phyloP scores from a whole-genome alignment of 345 rosid genomes.

The Dimocarpus longan region DNA sequence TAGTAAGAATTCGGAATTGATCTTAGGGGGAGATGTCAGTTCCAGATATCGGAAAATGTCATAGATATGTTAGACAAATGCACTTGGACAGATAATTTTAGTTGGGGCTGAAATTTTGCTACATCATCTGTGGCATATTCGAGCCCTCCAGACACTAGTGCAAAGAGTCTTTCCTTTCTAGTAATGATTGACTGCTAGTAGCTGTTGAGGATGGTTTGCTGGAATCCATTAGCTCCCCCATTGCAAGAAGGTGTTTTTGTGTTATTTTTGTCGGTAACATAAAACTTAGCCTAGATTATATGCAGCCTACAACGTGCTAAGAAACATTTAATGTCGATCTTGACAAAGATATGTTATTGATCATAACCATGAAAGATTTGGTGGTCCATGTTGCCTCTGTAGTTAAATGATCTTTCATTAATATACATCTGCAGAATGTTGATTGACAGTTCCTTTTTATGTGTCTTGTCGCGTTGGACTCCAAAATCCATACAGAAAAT shows the following conservation, averaged over 20 bases:
- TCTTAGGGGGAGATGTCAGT: not conserved
- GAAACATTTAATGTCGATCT: not conserved
- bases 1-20: not conserved
- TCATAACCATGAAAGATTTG: not conserved
- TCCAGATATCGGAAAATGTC: not conserved
- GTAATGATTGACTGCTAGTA: not conserved
- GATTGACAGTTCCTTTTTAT: conserved; percentile 30
- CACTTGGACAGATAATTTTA: not conserved
- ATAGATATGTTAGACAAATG: not conserved
- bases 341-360: not conserved
- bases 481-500: conserved; percentile 63
- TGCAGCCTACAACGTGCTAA: not conserved
- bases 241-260: not conserved
- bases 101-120: not conserved
- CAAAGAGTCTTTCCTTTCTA: not conserved
- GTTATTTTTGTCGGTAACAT: not conserved
- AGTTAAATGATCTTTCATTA: conserved; percentile 11
- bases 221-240: not conserved
- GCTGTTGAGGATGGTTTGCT: not conserved
- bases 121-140: not conserved
- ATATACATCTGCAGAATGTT: conserved; percentile 14
- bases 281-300: not conserved
- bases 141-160: not conserved
- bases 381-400: not conserved
- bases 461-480: conserved; percentile 20